A percentile compares a stretch with the other conserved stretches of the same genome.
phyloP scores from a whole-genome alignment of 2,329 filamentous ascomycete genomes.

The Sporothrix luriei region DNA sequence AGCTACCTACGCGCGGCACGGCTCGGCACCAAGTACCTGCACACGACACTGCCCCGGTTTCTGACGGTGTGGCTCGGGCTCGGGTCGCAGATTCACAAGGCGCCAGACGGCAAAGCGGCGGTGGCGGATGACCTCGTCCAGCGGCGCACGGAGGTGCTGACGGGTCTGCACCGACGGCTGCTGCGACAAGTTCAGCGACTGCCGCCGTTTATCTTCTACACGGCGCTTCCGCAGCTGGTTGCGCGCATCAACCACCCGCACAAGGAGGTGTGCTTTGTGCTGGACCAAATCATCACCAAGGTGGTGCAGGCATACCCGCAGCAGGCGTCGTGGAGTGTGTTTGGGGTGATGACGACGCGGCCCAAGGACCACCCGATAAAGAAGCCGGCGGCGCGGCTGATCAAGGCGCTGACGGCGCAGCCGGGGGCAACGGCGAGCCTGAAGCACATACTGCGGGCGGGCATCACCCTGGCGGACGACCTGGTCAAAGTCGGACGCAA shows the following conservation, averaged over 20 bases:
- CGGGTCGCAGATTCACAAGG: conserved; percentile 71
- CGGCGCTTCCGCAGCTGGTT: conserved; percentile 85
- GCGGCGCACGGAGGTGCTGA: conserved; percentile 66
- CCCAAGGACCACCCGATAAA: conserved; percentile 53
- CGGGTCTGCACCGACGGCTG: conserved; percentile 71
- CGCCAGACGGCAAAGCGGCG: conserved; percentile 58
- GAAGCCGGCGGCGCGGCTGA: conserved; percentile 64
- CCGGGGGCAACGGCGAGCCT: neutral
- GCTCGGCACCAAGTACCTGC: conserved; percentile 92
- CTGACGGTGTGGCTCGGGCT: conserved; percentile 94
- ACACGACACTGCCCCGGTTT: conserved; percentile 88
- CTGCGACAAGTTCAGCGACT: conserved; percentile 75
- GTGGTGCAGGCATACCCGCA: conserved; percentile 87
- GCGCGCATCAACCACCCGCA: conserved; percentile 93
- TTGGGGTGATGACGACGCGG: conserved; percentile 74
- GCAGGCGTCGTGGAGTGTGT: conserved; percentile 87
- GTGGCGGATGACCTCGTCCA: conserved; percentile 56
- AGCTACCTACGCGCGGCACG: conserved; percentile 87
- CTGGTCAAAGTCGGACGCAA: conserved; percentile 55
- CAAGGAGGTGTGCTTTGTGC: conserved; percentile 70
- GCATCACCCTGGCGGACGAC: conserved; percentile 55
- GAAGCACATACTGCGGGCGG: conserved; percentile 43
- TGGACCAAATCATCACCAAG: conserved; percentile 79
- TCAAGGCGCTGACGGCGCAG: conserved; percentile 41
- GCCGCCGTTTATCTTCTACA: conserved; percentile 78